These are phyloP conservation scores for Volvox africanus DNA, from an alignment of 139 green algal species.

Conservation along the genomic window DNA sequence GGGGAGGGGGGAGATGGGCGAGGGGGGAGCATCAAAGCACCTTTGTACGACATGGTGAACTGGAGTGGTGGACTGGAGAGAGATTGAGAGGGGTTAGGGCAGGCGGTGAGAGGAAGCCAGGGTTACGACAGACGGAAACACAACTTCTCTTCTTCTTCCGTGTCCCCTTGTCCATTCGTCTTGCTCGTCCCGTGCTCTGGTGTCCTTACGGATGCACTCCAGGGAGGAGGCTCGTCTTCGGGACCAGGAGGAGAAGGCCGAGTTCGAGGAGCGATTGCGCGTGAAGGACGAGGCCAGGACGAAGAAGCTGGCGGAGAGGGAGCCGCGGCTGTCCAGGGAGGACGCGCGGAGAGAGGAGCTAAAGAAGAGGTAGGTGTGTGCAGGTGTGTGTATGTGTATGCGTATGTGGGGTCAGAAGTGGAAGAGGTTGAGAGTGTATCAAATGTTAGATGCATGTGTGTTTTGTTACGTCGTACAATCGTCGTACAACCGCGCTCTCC, in stretches of 20 bases:
- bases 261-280: constrained; percentile 86
- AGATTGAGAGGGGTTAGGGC: no score
- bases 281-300: constrained; percentile 51
- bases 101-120: no score
- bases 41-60: no score
- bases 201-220: background rate
- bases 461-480: no score
- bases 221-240: constrained; percentile 34
- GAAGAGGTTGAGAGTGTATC: background rate
- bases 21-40: no score
- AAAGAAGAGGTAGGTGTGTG: constrained; percentile 25
- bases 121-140: no score
- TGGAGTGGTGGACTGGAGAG: no score
- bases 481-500: no score
- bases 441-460: no score
- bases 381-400: background rate
- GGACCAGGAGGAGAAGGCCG: constrained; percentile 76
- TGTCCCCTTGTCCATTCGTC: background rate
- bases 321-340: constrained; percentile 61
- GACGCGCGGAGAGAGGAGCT: constrained; percentile 55
- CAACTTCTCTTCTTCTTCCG: background rate
- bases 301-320: constrained; percentile 70
- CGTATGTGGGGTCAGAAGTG: background rate
- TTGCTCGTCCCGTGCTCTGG: background rate
- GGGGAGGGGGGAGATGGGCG: no score